A percentile compares a stretch with the other conserved stretches of the same genome.
Conservation (phyloP, 805 yeast species). For the Teunomyces kruisii region DNA sequence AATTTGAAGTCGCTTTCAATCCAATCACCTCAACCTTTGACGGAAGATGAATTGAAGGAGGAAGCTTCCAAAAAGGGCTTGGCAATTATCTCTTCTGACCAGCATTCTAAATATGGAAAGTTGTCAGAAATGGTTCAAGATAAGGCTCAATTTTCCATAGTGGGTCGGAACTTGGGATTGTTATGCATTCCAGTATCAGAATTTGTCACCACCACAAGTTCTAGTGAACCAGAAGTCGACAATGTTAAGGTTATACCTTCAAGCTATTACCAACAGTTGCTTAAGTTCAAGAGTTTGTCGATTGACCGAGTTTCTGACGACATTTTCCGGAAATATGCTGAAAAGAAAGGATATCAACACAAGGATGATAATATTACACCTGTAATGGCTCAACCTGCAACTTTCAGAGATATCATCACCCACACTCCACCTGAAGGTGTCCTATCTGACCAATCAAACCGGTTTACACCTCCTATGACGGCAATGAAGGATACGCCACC, state of each 20-base stretch:
- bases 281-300: conserved; percentile 36
- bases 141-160: conserved; percentile 12
- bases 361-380: conserved; percentile 22
- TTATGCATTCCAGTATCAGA: conserved; percentile 59
- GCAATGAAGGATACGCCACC: conserved; percentile 11
- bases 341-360: conserved; percentile 47
- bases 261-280: conserved; percentile 59
- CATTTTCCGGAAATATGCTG: conserved; percentile 44
- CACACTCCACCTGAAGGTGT: conserved; percentile 17
- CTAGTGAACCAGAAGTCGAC: conserved; percentile 51
- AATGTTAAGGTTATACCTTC: conserved; percentile 65
- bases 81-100: conserved; percentile 33
- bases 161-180: conserved; percentile 33
- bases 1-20: conserved; percentile 19
- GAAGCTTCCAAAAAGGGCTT: conserved; percentile 45
- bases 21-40: background rate
- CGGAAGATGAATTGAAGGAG: conserved; percentile 16
- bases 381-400: conserved; percentile 18
- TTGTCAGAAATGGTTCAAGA: conserved; percentile 14
- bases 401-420: conserved; percentile 10
- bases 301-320: conserved; percentile 48
- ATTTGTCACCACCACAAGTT: conserved; percentile 62
- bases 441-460: conserved; percentile 14
- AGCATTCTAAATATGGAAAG: conserved; percentile 20
- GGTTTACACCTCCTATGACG: conserved; percentile 21